phyloP scores from a whole-genome alignment of 495 filamentous ascomycete species.

The Physcia stellaris region DNA sequence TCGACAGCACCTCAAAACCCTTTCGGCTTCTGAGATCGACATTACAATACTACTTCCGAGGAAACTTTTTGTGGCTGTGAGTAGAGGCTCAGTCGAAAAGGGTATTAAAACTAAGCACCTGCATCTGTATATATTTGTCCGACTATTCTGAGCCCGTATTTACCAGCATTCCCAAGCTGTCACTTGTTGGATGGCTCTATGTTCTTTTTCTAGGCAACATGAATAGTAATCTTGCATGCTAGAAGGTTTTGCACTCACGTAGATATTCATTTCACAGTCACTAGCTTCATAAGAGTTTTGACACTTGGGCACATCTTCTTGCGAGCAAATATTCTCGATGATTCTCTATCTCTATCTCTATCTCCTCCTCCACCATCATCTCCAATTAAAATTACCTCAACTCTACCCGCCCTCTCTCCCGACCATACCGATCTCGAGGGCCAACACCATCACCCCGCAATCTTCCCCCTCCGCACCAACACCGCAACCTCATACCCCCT shows the following conservation, averaged over 20 bases:
- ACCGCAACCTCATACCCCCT: too few species aligned
- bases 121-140: not conserved
- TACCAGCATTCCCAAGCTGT: not conserved
- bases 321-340: not conserved
- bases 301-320: too few species aligned
- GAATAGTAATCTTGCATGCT: not conserved
- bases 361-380: not conserved
- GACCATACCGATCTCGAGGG: not conserved
- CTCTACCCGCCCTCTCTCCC: not conserved
- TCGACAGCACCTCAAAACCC: slow-evolving; percentile 72
- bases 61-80: not conserved
- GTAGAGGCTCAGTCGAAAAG: too few species aligned
- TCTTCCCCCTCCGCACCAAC: too few species aligned
- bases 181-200: not conserved
- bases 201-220: not conserved
- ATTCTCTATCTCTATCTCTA: not conserved
- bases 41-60: not conserved
- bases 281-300: too few species aligned
- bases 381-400: too few species aligned
- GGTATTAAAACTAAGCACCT: too few species aligned
- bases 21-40: slow-evolving; percentile 57
- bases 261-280: not conserved
- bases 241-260: not conserved
- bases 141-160: not conserved
- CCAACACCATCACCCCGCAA: not conserved